These are phyloP conservation scores for Trichoderma oligosporum DNA, from an alignment of 2,329 filamentous ascomycete species.

Conservation along the genomic window DNA sequence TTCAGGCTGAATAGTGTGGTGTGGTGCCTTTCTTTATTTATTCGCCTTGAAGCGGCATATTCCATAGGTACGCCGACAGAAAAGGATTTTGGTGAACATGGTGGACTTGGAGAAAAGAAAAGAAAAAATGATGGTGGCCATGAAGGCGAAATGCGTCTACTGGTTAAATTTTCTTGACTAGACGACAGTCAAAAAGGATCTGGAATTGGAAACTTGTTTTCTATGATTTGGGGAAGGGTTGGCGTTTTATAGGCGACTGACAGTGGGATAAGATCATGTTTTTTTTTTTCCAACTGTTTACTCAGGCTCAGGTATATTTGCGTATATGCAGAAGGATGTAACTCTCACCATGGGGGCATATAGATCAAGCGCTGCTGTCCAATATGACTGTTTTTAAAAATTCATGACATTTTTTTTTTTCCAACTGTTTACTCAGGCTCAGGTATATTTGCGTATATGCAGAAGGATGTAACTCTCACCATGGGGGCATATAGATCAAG, in stretches of 20 bases:
- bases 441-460: neutral
- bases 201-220: slow-evolving; percentile 5
- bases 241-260: slow-evolving; percentile 14
- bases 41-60: too few relatives aligned
- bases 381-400: neutral
- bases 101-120: neutral
- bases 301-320: neutral
- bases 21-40: too few relatives aligned
- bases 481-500: neutral
- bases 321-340: neutral
- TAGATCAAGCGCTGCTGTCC: neutral
- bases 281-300: neutral
- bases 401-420: neutral
- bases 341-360: neutral
- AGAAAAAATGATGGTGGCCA: neutral
- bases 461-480: neutral
- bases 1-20: too few relatives aligned
- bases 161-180: neutral
- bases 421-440: neutral
- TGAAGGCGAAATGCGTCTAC: neutral
- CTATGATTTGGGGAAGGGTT: neutral
- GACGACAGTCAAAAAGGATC: neutral
- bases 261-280: neutral
- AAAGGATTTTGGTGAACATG: neutral
- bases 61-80: too few relatives aligned